Conservation (phyloP, 495 filamentous ascomycete genomes). For the Penicillium subrubescens region DNA sequence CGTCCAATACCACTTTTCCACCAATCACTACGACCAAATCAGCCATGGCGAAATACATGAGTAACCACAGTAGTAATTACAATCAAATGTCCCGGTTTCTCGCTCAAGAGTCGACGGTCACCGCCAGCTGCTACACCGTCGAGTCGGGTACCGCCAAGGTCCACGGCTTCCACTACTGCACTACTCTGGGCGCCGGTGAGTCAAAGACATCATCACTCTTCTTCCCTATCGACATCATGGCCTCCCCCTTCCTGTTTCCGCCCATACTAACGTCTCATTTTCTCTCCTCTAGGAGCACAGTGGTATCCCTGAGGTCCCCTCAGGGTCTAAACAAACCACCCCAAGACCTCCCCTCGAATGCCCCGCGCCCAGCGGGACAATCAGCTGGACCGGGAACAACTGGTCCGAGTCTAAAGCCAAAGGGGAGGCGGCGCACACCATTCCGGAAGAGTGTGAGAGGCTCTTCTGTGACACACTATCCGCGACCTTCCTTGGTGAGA, state of each 20-base stretch:
- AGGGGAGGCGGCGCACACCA: slow-evolving; percentile 90
- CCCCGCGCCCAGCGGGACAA: slow-evolving; percentile 60
- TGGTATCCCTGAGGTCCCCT: slow-evolving; percentile 97
- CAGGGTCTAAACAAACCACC: slow-evolving; percentile 72
- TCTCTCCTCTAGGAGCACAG: slow-evolving; percentile 67
- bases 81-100: slow-evolving; percentile 59
- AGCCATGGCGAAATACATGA: slow-evolving; percentile 60
- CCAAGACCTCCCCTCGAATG: slow-evolving; percentile 82
- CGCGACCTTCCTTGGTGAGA: slow-evolving; percentile 93
- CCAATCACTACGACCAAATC: slow-evolving; percentile 8
- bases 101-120: slow-evolving; percentile 60
- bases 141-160: slow-evolving; percentile 56
- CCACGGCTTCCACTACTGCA: slow-evolving; percentile 90
- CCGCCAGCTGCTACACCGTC: slow-evolving; percentile 83
- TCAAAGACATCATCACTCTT: background rate
- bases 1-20: background rate
- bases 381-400: slow-evolving; percentile 41
- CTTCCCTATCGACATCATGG: background rate
- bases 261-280: slow-evolving; percentile 5
- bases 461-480: slow-evolving; percentile 96
- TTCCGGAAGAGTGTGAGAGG: slow-evolving; percentile 99
- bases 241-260: background rate
- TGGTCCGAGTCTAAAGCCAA: slow-evolving; percentile 62
- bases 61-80: slow-evolving; percentile 71
- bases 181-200: slow-evolving; percentile 77